Evolutionary conservation across 202 grass and related monocot species (phyloP).

Genomic region (Schoenoplectus tabernaemontani): DNA sequence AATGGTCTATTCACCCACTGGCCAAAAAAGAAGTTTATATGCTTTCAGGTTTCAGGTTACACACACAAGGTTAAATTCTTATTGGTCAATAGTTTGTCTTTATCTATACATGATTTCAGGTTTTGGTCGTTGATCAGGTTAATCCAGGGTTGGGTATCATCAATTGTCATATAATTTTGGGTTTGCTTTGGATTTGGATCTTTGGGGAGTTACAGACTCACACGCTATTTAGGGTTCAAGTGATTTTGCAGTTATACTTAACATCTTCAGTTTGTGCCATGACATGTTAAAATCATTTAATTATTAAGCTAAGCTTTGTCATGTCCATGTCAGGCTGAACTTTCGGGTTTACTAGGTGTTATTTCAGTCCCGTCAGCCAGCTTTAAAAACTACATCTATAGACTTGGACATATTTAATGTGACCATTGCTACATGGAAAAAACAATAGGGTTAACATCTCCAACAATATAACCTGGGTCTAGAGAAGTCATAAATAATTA

Average conservation of each 20-base stretch:
- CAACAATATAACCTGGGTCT: constrained; percentile 38
- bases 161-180: not conserved
- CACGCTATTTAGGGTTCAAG: not conserved
- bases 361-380: not conserved
- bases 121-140: not conserved
- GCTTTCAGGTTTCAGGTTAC: not conserved
- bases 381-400: not conserved
- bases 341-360: not conserved
- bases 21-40: not conserved
- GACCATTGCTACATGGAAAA: constrained; percentile 1
- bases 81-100: not conserved
- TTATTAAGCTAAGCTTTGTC: not conserved
- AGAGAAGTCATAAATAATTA: constrained; percentile 82
- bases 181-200: not conserved
- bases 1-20: not conserved
- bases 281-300: not conserved
- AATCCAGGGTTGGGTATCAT: not conserved
- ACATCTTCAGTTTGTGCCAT: not conserved
- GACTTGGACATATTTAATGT: not conserved
- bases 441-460: not conserved
- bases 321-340: not conserved
- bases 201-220: not conserved
- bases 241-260: not conserved
- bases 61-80: not conserved
- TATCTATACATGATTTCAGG: not conserved